phyloP scores from a whole-genome alignment of 2,329 filamentous ascomycete genomes.

The Neopestalotiopsis clavispora region DNA sequence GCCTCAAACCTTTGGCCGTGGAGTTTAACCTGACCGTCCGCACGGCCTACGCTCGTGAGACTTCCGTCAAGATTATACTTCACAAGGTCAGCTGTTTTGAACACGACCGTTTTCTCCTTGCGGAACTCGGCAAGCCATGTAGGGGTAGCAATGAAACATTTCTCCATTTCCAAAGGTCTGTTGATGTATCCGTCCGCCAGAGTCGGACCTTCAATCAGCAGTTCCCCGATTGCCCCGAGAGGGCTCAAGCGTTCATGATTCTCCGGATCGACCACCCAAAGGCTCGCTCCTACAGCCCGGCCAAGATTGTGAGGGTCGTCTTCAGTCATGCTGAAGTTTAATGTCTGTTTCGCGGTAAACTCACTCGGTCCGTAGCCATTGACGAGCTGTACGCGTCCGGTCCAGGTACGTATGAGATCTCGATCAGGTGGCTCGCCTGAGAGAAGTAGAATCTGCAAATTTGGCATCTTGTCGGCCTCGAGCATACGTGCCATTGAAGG shows the following conservation, averaged over 20 bases:
- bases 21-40: conserved; percentile 16
- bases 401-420: neutral
- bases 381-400: neutral
- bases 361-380: conserved; percentile 5
- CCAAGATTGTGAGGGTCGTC: neutral
- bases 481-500: neutral
- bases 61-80: neutral
- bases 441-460: neutral
- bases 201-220: conserved; percentile 12
- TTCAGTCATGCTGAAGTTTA: too few relatives aligned
- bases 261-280: neutral
- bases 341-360: neutral
- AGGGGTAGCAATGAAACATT: conserved; percentile 18
- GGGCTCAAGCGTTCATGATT: neutral
- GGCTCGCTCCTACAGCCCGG: neutral
- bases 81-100: conserved; percentile 15
- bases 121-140: neutral
- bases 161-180: neutral
- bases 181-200: conserved; percentile 10
- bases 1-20: conserved; percentile 16
- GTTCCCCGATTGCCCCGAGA: conserved; percentile 1
- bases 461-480: neutral
- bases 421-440: neutral
- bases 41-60: conserved; percentile 5
- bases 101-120: neutral